A percentile compares a stretch with the other conserved stretches of the same genome.
phyloP scores from a whole-genome alignment of 495 filamentous ascomycete genomes.

The Aspergillus sclerotiicarbonarius region DNA sequence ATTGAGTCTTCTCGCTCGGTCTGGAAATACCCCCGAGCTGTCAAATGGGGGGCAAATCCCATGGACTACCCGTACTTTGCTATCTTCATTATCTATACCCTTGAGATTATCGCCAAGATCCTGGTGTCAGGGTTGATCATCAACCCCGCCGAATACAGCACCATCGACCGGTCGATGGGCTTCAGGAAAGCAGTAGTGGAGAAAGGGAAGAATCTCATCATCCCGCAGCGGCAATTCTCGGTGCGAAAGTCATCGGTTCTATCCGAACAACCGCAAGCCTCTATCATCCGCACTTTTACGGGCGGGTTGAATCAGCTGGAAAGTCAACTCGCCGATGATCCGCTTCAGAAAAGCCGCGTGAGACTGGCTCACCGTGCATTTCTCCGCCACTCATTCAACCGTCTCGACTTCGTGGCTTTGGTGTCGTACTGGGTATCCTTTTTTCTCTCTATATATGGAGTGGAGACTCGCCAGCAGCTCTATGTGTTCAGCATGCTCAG shows the following conservation, averaged over 20 bases:
- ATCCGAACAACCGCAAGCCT: constrained; percentile 53
- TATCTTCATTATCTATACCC: constrained; percentile 87
- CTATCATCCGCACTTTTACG: constrained; percentile 82
- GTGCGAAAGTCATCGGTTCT: constrained; percentile 44
- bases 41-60: constrained; percentile 61
- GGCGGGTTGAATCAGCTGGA: constrained; percentile 57
- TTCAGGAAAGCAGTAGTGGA: constrained; percentile 69
- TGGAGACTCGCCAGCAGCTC: constrained; percentile 66
- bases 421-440: constrained; percentile 94
- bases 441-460: constrained; percentile 60
- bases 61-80: constrained; percentile 79
- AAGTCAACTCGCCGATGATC: constrained; percentile 54
- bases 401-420: constrained; percentile 94
- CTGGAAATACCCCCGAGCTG: constrained; percentile 47
- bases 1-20: constrained; percentile 75
- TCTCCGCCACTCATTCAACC: constrained; percentile 90
- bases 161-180: constrained; percentile 67
- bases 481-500: constrained; percentile 97
- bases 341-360: constrained; percentile 76
- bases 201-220: constrained; percentile 74
- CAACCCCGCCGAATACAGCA: constrained; percentile 84
- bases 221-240: constrained; percentile 70
- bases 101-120: constrained; percentile 76
- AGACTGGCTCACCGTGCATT: constrained; percentile 89
- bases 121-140: constrained; percentile 91